Evolutionary conservation across 176 grass and related monocot genomes (phyloP).

Genomic region (Elymus sibiricus): DNA sequence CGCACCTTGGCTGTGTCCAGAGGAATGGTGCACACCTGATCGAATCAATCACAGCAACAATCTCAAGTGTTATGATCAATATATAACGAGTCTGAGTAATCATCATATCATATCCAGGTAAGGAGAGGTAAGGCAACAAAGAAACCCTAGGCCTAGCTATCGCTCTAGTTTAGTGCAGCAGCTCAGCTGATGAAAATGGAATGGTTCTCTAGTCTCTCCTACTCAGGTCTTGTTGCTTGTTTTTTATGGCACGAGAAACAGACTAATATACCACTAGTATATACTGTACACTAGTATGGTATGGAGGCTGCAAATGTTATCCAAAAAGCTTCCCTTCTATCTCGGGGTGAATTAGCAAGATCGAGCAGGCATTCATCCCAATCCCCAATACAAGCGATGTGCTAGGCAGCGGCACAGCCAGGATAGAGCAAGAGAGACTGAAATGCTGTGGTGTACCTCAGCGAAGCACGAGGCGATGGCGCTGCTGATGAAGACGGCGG

Average conservation of each 20-base stretch:
- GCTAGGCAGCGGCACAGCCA: not conserved
- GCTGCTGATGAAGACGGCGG: slow-evolving; percentile 69
- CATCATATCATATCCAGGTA: not conserved
- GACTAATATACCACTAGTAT: not conserved
- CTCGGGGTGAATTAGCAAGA: not conserved
- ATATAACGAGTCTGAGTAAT: not conserved
- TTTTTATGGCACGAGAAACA: not conserved
- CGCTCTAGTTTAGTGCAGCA: not conserved
- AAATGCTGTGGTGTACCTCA: slow-evolving; percentile 49
- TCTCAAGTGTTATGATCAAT: not conserved
- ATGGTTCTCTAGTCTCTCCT: not conserved
- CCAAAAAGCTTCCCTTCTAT: not conserved
- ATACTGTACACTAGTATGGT: not conserved
- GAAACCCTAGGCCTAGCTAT: not conserved
- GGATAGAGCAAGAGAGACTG: not conserved
- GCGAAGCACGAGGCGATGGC: slow-evolving; percentile 89
- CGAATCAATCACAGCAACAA: slow-evolving; percentile 9
- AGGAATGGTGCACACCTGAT: slow-evolving; percentile 86
- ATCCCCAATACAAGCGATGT: not conserved
- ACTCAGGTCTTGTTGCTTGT: not conserved
- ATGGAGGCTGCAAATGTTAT: not conserved
- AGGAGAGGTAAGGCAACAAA: not conserved
- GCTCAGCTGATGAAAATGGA: not conserved
- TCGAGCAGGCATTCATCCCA: not conserved
- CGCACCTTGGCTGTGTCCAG: slow-evolving; percentile 95